phyloP scores from a whole-genome alignment of 106 monocot species.

The Platanthera guangdongensis region DNA sequence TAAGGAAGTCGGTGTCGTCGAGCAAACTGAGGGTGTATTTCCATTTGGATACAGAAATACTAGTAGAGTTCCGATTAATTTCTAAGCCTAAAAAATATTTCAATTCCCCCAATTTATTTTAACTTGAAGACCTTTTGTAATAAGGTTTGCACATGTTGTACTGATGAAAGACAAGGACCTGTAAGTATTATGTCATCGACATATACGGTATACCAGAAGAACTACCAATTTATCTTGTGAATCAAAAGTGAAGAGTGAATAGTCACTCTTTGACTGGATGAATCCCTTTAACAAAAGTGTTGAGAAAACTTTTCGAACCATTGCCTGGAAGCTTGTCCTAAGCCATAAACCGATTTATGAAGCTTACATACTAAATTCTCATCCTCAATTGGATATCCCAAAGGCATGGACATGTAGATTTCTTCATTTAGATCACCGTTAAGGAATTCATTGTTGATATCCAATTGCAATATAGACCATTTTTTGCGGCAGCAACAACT shows the following conservation, averaged over 20 bases:
- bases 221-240: neutral
- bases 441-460: neutral
- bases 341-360: neutral
- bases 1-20: neutral
- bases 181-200: neutral
- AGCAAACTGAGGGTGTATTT: neutral
- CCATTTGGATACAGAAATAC: neutral
- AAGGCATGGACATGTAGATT: neutral
- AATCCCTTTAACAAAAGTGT: neutral
- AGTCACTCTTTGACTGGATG: neutral
- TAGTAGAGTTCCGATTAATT: neutral
- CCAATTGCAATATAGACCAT: neutral
- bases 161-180: neutral
- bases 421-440: neutral
- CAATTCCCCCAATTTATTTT: neutral
- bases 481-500: neutral
- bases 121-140: neutral
- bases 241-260: neutral
- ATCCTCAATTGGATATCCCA: neutral
- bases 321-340: neutral
- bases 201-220: too few species aligned
- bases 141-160: neutral
- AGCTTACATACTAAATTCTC: neutral
- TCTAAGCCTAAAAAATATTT: neutral
- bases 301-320: neutral